Percentiles rank a stretch among this genome's conserved stretches.
Conservation (phyloP, 495 filamentous ascomycete genomes). For the Corynascus novoguineensis region DNA sequence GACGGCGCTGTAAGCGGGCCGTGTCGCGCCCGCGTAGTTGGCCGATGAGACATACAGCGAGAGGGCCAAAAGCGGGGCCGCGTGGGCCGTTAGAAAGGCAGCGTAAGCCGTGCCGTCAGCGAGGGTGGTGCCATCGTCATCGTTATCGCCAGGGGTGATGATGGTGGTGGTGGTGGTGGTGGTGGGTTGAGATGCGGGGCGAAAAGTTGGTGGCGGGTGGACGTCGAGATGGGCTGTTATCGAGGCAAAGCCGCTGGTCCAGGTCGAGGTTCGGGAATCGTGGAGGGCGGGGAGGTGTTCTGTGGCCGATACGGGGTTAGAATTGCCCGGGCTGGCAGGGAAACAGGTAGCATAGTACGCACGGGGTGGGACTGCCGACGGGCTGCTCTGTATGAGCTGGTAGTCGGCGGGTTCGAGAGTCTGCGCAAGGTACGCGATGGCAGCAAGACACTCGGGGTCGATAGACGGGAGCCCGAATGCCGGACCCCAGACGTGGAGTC, state of each 20-base stretch:
- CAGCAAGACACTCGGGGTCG: conserved; percentile 78
- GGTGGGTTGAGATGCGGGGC: conserved; percentile 57
- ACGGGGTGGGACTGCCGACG: conserved; percentile 71
- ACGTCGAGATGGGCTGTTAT: conserved; percentile 64
- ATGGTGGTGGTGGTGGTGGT: conserved; percentile 46
- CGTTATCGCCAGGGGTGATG: no score
- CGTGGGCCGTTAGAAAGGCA: conserved; percentile 60
- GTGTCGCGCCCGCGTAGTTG: conserved; percentile 70
- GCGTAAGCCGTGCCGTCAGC: conserved; percentile 68
- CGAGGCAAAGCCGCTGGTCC: conserved; percentile 64
- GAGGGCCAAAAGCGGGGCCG: conserved; percentile 64
- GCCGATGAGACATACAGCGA: conserved; percentile 82
- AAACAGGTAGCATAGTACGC: conserved; percentile 29
- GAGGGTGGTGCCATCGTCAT: conserved; percentile 40
- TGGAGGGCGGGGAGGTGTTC: conserved; percentile 70
- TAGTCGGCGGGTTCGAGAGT: conserved; percentile 57
- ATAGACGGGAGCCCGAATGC: conserved; percentile 84
- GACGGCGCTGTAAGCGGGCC: conserved; percentile 67
- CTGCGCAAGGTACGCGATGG: conserved; percentile 63
- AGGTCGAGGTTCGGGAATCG: conserved; percentile 49
- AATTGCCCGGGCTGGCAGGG: neutral
- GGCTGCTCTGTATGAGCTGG: conserved; percentile 69
- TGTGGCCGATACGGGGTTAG: conserved; percentile 30
- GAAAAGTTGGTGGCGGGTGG: conserved; percentile 49
- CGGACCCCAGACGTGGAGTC: conserved; percentile 89